These are phyloP conservation scores for Alternaria novae-zelandiae DNA, from an alignment of 2,329 filamentous ascomycete genomes.

Conservation along the genomic window DNA sequence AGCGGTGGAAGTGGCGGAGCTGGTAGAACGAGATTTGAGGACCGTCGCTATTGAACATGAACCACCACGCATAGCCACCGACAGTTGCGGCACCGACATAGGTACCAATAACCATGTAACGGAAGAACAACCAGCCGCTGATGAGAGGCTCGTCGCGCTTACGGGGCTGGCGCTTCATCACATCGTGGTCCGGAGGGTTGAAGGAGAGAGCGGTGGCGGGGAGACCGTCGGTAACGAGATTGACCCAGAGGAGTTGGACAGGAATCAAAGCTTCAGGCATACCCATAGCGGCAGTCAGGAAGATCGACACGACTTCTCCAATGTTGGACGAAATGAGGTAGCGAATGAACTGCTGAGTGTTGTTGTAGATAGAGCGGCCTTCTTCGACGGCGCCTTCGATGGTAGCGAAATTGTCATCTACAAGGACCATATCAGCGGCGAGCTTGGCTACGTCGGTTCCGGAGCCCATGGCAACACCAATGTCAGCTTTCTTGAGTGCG, in stretches of 20 bases:
- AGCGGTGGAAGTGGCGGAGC: constrained; percentile 91
- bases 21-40: constrained; percentile 92
- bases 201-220: constrained; percentile 96
- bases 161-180: constrained; percentile 91
- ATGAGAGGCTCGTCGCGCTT: constrained; percentile 94
- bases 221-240: constrained; percentile 95
- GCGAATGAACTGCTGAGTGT: constrained; percentile 99
- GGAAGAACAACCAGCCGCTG: constrained; percentile 94
- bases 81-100: constrained; percentile 97
- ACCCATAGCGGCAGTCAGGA: constrained; percentile 91
- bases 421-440: constrained; percentile 97
- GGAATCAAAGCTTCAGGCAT: constrained; percentile 98
- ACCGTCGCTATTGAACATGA: constrained; percentile 91
- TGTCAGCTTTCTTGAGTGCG: constrained; percentile 97
- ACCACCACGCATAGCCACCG: constrained; percentile 99
- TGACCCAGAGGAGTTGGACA: constrained; percentile 98
- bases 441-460: constrained; percentile 97
- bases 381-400: constrained; percentile 97
- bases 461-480: constrained; percentile 98
- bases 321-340: constrained; percentile 99
- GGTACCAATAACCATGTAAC: constrained; percentile 93
- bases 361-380: constrained; percentile 98
- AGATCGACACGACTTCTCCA: constrained; percentile 98
- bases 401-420: constrained; percentile 98
- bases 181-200: constrained; percentile 97